Percentiles rank a stretch among this genome's conserved stretches.
phyloP scores from a whole-genome alignment of 2,329 filamentous ascomycete species.

The Penicillium sclerotiorum region DNA sequence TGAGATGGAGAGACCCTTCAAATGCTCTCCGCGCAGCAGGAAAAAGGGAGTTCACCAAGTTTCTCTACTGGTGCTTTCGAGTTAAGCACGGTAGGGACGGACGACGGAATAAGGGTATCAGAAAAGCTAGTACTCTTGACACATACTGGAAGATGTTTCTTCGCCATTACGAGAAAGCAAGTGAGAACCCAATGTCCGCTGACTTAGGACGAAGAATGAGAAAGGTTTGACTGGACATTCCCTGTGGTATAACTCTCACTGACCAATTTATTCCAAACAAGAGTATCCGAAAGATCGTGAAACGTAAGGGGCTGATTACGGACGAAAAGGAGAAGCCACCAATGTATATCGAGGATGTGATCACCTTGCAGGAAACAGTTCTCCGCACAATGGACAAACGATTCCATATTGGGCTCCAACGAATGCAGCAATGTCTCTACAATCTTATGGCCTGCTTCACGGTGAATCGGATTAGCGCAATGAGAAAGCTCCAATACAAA shows the following conservation, averaged over 20 bases:
- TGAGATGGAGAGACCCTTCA: not conserved
- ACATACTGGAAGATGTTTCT: slow-evolving; percentile 27
- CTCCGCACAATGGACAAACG: slow-evolving; percentile 21
- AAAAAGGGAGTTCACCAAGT: slow-evolving; percentile 2
- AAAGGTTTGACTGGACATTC: slow-evolving; percentile 11
- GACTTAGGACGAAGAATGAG: slow-evolving; percentile 17
- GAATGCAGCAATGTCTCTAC: slow-evolving; percentile 25
- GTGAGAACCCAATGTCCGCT: slow-evolving; percentile 17
- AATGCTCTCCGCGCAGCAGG: not conserved
- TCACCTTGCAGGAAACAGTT: slow-evolving; percentile 24
- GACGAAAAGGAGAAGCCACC: slow-evolving; percentile 17
- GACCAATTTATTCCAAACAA: slow-evolving; percentile 4
- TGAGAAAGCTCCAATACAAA: slow-evolving; percentile 24
- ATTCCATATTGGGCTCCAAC: slow-evolving; percentile 25
- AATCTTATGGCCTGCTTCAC: slow-evolving; percentile 28
- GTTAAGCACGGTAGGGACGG: slow-evolving; percentile 17
- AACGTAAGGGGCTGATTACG: slow-evolving; percentile 19
- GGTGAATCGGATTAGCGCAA: slow-evolving; percentile 19
- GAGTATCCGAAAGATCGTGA: slow-evolving; percentile 20
- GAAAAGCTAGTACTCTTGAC: slow-evolving; percentile 19
- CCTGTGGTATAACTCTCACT: slow-evolving; percentile 9
- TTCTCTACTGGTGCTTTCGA: slow-evolving; percentile 26
- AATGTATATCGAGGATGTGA: slow-evolving; percentile 27
- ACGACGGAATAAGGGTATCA: slow-evolving; percentile 16
- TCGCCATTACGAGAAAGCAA: slow-evolving; percentile 22